Evolutionary conservation across 306 rosid species (phyloP), one percentile per base, ranked within the genome.

Genomic region (Hylodesmum podocarpum): DNA sequence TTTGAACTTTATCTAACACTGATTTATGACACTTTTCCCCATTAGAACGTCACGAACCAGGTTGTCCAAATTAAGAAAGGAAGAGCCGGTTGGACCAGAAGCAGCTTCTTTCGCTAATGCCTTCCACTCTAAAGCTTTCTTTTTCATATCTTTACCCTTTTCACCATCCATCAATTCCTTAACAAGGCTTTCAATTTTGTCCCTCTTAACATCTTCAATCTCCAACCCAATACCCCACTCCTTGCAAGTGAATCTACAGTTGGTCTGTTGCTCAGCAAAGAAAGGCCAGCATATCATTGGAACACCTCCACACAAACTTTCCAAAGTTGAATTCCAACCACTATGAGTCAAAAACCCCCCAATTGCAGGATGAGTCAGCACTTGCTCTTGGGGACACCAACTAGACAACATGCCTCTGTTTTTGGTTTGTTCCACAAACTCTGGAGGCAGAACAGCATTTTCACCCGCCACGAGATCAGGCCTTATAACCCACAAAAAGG

Each of bases 261-360:
- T 93, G 0, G 90, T 89, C 28, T 87, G 98, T 18, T 93, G 98
- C 22, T 93, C 97, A 0, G 90, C 93, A 4, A 87, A 90, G 61
- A 93, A 87, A 0, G 96, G 96, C 96, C 96, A 93, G n/a, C 89
- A 88, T 1, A 89, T 47, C 89, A 93, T 80, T 2, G 93, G 90
- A 14, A 93, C 89, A 8, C 96, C 96, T 0, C 58, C 70, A 3
- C 87, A 47, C 8, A 87, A 1, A 22, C 96, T 93, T 73, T 93
- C 98, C 11, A 90, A 7, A 0, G 90, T 89, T 3, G 95, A 91
- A 49, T 89, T 91, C 97, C 97, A 91, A 0, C 97, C 97, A 21
- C 66, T 59, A 4, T 91, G 91, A 0, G 91, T 89, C 67, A 91
- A 36, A 49, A 91, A 91, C 8, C 95, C 97, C 0, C 91, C 92